Conservation (phyloP, 31 red algal species). For the Asparagopsis taxiformis region DNA sequence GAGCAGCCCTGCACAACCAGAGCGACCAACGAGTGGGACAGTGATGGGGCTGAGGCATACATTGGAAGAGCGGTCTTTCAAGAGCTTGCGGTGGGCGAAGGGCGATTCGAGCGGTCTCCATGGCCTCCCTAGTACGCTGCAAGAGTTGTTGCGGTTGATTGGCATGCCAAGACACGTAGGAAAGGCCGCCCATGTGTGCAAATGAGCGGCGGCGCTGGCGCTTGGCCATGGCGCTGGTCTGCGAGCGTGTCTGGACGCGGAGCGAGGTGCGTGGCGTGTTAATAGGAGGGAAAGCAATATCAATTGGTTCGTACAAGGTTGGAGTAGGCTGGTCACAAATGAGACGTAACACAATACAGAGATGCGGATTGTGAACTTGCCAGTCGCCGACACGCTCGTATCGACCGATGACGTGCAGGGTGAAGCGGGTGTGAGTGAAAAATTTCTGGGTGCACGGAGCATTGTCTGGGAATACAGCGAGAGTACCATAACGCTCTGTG, state of each 20-base stretch:
- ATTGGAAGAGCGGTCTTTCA: slow-evolving; percentile 14
- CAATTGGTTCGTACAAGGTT: not conserved
- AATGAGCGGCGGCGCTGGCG: slow-evolving; percentile 4
- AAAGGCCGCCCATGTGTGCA: slow-evolving; percentile 16
- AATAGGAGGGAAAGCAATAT: slow-evolving; percentile 11
- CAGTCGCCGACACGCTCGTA: slow-evolving; percentile 3
- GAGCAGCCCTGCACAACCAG: too few species aligned
- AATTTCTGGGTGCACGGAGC: slow-evolving; percentile 3
- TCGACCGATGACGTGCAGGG: slow-evolving; percentile 14
- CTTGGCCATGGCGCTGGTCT: not conserved
- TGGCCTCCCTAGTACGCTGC: slow-evolving; percentile 3
- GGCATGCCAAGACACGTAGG: slow-evolving; percentile 21
- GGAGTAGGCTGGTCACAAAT: slow-evolving; percentile 30
- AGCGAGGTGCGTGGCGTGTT: not conserved
- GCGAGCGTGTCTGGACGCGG: slow-evolving; percentile 16
- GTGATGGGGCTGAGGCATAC: slow-evolving; percentile 5
- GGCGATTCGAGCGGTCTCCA: not conserved
- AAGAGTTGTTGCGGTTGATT: slow-evolving; percentile 17
- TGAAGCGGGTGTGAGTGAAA: slow-evolving; percentile 14
- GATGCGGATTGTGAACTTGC: not conserved
- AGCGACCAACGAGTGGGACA: too few species aligned
- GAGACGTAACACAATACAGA: slow-evolving; percentile 10
- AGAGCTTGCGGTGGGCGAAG: slow-evolving; percentile 4
- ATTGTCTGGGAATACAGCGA: slow-evolving; percentile 8
- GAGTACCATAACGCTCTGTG: slow-evolving; percentile 2